phyloP scores from a whole-genome alignment of 345 rosid species.

The Salix purpurea region DNA sequence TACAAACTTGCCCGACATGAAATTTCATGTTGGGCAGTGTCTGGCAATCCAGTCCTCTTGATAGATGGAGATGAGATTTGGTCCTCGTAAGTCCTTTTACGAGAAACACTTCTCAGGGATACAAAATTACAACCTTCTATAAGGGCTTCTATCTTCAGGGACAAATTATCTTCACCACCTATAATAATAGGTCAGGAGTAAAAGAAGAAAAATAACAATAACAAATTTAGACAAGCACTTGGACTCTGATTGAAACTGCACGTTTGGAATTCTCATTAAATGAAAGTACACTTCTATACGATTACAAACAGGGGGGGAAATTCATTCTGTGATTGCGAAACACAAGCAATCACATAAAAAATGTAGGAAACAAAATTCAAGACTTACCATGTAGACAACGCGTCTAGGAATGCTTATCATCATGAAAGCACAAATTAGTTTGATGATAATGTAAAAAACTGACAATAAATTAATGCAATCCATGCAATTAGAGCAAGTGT shows the following conservation, averaged over 20 bases:
- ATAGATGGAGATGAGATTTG: no score
- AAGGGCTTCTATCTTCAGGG: slow-evolving; percentile 38
- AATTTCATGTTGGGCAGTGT: no score
- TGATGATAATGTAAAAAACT: not conserved
- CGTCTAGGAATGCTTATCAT: not conserved
- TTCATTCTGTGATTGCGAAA: not conserved
- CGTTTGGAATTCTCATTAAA: not conserved
- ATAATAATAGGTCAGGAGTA: not conserved
- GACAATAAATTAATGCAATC: not conserved
- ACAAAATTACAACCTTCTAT: no score
- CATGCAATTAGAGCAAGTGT: not conserved
- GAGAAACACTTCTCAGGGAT: no score
- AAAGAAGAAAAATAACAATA: not conserved
- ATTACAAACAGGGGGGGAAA: not conserved
- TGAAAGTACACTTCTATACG: not conserved
- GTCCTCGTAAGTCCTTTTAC: no score
- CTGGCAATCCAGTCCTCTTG: no score
- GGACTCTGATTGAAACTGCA: not conserved
- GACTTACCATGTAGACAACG: not conserved
- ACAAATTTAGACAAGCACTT: not conserved
- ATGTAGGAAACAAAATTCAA: not conserved
- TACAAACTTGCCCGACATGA: no score
- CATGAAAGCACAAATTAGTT: not conserved
- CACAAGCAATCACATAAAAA: not conserved
- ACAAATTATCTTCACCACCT: slow-evolving; percentile 46